A percentile compares a stretch with the other conserved stretches of the same genome.
Evolutionary conservation across 768 basidiomycete species (phyloP).

Genomic region (Gloeopeniophorella convolvens): DNA sequence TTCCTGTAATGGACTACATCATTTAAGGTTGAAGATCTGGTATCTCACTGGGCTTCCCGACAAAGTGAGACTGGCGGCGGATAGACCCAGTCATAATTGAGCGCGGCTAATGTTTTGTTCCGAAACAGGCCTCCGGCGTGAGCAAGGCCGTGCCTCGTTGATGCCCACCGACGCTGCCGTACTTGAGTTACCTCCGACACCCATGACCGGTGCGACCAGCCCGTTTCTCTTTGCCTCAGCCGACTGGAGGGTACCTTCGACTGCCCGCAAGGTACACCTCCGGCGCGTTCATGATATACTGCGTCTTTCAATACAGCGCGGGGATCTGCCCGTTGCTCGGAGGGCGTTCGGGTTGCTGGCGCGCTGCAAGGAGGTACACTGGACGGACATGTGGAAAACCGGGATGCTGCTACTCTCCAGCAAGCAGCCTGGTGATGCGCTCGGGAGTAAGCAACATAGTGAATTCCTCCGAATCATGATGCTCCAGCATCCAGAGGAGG

Average conservation of each 20-base stretch:
- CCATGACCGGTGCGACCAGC: no score
- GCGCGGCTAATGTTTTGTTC: no score
- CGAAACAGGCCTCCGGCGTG: no score
- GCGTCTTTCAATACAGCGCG: slow-evolving; percentile 61
- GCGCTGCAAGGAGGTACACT: slow-evolving; percentile 72
- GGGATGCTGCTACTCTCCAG: slow-evolving; percentile 49
- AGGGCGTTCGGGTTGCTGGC: slow-evolving; percentile 69
- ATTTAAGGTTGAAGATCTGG: no score
- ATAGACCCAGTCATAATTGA: no score
- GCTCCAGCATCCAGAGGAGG: slow-evolving; percentile 61
- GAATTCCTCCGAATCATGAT: slow-evolving; percentile 67
- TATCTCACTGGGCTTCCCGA: no score
- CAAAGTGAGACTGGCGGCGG: no score
- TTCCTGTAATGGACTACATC: no score
- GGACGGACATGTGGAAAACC: slow-evolving; percentile 65
- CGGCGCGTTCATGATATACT: slow-evolving; percentile 70
- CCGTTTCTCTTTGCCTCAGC: slow-evolving; percentile 58
- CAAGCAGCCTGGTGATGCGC: slow-evolving; percentile 5
- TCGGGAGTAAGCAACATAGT: slow-evolving; percentile 33
- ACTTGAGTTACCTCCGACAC: no score
- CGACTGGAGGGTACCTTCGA: slow-evolving; percentile 41
- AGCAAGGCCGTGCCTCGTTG: no score
- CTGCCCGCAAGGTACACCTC: slow-evolving; percentile 64
- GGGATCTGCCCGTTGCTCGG: slow-evolving; percentile 56
- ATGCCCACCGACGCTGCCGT: no score